Evolutionary conservation across 495 filamentous ascomycete species (phyloP).

Genomic region (Geopyxis carbonaria): DNA sequence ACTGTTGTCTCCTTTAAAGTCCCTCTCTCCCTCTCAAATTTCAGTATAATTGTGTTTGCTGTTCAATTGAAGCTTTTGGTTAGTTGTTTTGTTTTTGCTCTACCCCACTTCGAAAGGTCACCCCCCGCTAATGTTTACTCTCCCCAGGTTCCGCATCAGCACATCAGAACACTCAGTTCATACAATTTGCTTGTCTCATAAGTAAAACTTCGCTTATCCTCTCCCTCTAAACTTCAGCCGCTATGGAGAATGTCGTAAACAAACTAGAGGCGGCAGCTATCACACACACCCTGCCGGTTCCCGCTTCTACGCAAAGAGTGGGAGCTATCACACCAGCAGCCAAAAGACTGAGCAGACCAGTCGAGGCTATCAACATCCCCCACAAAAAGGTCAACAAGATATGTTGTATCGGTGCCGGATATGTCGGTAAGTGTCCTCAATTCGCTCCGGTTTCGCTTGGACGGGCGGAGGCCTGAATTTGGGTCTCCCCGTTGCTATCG

Average conservation of each 20-base stretch:
- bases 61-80: no score
- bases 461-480: background rate
- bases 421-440: constrained; percentile 37
- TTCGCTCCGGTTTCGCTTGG: no score
- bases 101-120: no score
- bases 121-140: no score
- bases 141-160: no score
- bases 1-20: no score
- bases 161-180: no score
- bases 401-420: constrained; percentile 48
- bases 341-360: constrained; percentile 13
- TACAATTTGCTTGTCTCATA: no score
- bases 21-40: no score
- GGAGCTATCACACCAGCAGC: constrained; percentile 10
- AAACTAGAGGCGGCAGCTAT: background rate
- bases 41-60: no score
- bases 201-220: no score
- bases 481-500: background rate
- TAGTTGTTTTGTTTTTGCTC: no score
- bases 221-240: background rate
- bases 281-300: background rate
- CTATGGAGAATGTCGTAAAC: constrained; percentile 1
- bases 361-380: constrained; percentile 11
- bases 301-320: background rate
- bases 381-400: constrained; percentile 36